Conservation (phyloP, 345 rosid genomes). For the Euphorbia peplus region DNA sequence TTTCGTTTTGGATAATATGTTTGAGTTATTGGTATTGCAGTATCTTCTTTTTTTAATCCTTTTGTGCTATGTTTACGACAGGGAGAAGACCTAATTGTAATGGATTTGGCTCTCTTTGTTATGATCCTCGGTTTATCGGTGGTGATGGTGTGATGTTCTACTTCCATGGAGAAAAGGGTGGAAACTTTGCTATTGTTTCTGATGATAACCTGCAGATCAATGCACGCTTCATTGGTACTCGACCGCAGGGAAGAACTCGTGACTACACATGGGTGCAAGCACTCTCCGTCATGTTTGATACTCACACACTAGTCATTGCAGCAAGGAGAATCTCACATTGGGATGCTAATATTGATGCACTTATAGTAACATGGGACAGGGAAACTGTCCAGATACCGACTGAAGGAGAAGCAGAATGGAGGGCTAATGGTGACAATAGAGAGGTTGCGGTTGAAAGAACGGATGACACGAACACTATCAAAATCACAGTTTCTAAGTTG, state of each 20-base stretch:
- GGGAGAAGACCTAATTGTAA: constrained; percentile 70
- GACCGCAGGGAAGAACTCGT: constrained; percentile 70
- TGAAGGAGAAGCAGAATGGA: constrained; percentile 71
- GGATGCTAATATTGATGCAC: constrained; percentile 57
- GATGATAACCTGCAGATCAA: constrained; percentile 76
- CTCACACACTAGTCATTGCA: constrained; percentile 60
- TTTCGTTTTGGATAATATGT: neutral
- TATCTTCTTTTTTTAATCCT: neutral
- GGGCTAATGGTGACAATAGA: constrained; percentile 28
- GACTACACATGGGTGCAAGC: constrained; percentile 96
- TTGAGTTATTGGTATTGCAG: neutral
- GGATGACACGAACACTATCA: constrained; percentile 41
- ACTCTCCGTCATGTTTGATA: constrained; percentile 60
- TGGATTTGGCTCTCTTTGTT: constrained; percentile 81
- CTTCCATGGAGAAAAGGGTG: constrained; percentile 81
- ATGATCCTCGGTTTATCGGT: constrained; percentile 77
- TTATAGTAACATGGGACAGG: constrained; percentile 49
- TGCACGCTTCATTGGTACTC: constrained; percentile 81
- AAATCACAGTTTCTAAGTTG: constrained; percentile 40
- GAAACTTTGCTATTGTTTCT: constrained; percentile 80
- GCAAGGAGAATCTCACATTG: constrained; percentile 52
- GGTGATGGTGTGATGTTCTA: constrained; percentile 92
- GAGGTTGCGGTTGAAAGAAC: constrained; percentile 57
- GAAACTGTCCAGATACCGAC: constrained; percentile 52
- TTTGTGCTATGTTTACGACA: constrained; percentile 20